Conservation (phyloP, 805 yeast genomes). For the Nakazawaea ishiwadae region DNA sequence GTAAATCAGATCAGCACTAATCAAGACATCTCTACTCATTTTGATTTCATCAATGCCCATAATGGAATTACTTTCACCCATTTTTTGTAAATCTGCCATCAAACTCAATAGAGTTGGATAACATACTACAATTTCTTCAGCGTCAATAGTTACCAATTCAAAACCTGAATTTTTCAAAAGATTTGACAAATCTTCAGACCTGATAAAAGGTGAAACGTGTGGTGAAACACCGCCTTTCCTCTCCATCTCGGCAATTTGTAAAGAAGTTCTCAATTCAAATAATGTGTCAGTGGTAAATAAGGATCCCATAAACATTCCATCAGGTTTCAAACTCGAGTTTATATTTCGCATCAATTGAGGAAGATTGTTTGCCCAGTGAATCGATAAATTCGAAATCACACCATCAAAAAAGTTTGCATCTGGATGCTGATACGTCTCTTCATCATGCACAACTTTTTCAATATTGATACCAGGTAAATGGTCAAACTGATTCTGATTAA, state of each 20-base stretch:
- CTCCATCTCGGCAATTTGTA: constrained; percentile 81
- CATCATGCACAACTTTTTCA: constrained; percentile 55
- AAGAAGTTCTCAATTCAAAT: constrained; percentile 74
- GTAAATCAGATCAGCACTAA: constrained; percentile 78
- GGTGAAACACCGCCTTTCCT: constrained; percentile 78
- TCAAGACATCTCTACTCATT: constrained; percentile 57
- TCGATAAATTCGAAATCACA: constrained; percentile 63
- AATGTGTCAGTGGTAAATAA: constrained; percentile 82
- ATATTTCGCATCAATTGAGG: constrained; percentile 58
- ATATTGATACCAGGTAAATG: constrained; percentile 34
- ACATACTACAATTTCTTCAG: constrained; percentile 75
- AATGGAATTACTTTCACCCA: constrained; percentile 83
- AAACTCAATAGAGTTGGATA: constrained; percentile 69
- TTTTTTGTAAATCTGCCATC: constrained; percentile 65
- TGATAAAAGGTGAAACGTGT: constrained; percentile 75
- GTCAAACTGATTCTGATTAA: constrained; percentile 44
- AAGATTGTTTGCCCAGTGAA: constrained; percentile 88
- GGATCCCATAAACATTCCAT: constrained; percentile 77
- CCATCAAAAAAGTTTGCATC: constrained; percentile 54
- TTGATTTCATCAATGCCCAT: constrained; percentile 26
- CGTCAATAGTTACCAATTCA: constrained; percentile 76
- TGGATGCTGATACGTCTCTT: constrained; percentile 46
- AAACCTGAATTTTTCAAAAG: constrained; percentile 72
- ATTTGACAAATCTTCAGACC: constrained; percentile 70
- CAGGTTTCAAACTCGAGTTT: constrained; percentile 61